A percentile compares a stretch with the other conserved stretches of the same genome.
phyloP scores from a whole-genome alignment of 2,329 filamentous ascomycete genomes.

The Colletotrichum orbiculare region DNA sequence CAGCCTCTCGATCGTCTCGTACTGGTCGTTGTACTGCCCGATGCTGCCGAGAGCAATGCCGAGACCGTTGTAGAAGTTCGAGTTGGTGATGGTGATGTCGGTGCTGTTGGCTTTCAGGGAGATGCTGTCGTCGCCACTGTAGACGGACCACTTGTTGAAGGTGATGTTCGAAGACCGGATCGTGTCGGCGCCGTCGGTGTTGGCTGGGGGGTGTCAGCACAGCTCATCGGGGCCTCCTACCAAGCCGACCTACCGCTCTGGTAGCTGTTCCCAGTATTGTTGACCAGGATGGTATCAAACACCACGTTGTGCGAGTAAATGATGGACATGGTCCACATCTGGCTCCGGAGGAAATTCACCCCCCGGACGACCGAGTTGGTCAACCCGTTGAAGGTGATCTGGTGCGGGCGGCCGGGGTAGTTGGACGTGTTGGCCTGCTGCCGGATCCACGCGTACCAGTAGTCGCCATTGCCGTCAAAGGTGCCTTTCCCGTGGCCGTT shows the following conservation, averaged over 20 bases:
- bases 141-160: slow-evolving; percentile 40
- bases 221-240: neutral
- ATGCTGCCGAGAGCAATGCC: too few relatives aligned
- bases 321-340: slow-evolving; percentile 66
- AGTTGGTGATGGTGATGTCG: too few relatives aligned
- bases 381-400: slow-evolving; percentile 57
- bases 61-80: too few relatives aligned
- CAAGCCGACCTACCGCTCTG: slow-evolving; percentile 37
- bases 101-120: too few relatives aligned
- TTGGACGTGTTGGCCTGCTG: slow-evolving; percentile 46
- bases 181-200: slow-evolving; percentile 48
- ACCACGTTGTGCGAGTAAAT: slow-evolving; percentile 54
- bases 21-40: too few relatives aligned
- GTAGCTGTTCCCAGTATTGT: slow-evolving; percentile 50
- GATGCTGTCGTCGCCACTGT: too few relatives aligned
- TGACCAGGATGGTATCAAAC: slow-evolving; percentile 58
- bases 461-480: slow-evolving; percentile 60
- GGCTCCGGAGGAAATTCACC: slow-evolving; percentile 57
- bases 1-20: too few relatives aligned
- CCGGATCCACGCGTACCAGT: slow-evolving; percentile 60
- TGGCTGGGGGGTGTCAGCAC: slow-evolving; percentile 35
- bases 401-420: slow-evolving; percentile 58
- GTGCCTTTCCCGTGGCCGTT: slow-evolving; percentile 50
- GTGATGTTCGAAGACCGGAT: slow-evolving; percentile 40
- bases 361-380: slow-evolving; percentile 57